A percentile compares a stretch with the other conserved stretches of the same genome.
phyloP scores from a whole-genome alignment of 305 asterid species.

The Fraxinus greggii region DNA sequence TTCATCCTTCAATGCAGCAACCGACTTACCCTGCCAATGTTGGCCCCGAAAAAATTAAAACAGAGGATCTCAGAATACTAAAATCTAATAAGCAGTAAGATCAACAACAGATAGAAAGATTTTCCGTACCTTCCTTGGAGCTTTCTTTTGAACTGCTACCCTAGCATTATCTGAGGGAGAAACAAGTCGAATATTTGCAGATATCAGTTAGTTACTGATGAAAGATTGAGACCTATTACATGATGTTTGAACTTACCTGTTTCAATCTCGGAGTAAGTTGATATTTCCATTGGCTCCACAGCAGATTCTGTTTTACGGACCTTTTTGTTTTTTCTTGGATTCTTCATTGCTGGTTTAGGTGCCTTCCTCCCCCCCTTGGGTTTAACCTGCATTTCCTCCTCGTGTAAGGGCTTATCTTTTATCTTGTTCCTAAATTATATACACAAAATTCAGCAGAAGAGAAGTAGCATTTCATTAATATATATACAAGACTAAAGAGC shows the following conservation, averaged over 20 bases:
- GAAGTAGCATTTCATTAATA: background rate
- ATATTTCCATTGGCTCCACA: slow-evolving; percentile 56
- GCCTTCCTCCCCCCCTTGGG: slow-evolving; percentile 35
- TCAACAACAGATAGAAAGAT: background rate
- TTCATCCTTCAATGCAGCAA: slow-evolving; percentile 31
- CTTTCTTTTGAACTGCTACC: slow-evolving; percentile 70
- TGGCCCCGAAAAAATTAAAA: background rate
- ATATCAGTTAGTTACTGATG: background rate
- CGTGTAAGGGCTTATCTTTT: slow-evolving; percentile 38
- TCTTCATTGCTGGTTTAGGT: slow-evolving; percentile 37
- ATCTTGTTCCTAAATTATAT: slow-evolving; percentile 52
- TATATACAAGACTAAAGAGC: background rate
- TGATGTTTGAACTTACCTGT: slow-evolving; percentile 14
- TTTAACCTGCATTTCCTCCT: slow-evolving; percentile 41
- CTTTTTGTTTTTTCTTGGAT: slow-evolving; percentile 51
- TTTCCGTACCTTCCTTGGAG: slow-evolving; percentile 58
- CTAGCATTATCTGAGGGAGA: slow-evolving; percentile 41
- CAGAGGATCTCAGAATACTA: background rate
- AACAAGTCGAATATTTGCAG: background rate
- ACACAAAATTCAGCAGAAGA: slow-evolving; percentile 4
- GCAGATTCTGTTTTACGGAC: slow-evolving; percentile 44
- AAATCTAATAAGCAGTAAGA: background rate
- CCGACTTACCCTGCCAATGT: slow-evolving; percentile 41
- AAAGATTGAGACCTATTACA: too few species aligned
- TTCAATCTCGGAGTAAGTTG: slow-evolving; percentile 42